Evolutionary conservation across 352 stramenopile genomes (phyloP), one percentile per base, ranked within the genome.

Genomic region (Pythium brassicae): DNA sequence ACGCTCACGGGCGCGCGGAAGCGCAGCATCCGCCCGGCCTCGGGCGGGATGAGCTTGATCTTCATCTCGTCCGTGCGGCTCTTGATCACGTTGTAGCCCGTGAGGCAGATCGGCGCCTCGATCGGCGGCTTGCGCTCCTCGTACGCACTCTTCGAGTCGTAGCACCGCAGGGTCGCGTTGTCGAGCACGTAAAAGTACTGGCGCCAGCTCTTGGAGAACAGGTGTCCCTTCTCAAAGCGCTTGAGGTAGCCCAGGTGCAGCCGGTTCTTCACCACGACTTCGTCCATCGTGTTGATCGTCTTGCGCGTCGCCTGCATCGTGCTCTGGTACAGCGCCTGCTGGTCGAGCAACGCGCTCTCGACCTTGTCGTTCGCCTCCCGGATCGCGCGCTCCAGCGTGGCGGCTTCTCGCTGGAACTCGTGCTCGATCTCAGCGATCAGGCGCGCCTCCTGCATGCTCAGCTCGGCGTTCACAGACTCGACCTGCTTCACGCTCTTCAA

Each of bases 141-240:
- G 45, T 71, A 86, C 29, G 62, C 70, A 51, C 77, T 86, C 66
- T 91, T 91, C 35, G 81, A 89, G 60, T 83, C 82, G 58, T 84
- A 91, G 53, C 78, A 89, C 37, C 68, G 85, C 6, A 91, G 71
- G 29, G 56, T 84, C 15, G 71, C 73, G 29, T 87, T 72, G 51
- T 89, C 83, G 26, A 91, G 50, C 6, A 87, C 78, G 52, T 84
- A 91, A 34, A 76, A 91, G 57, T 87, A 91, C 68, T 91, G 81
- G 20, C 78, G 78, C 81, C 81, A 91, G 46, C 76, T 78, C 54
- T 81, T 86, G 34, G 74, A 81, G 53, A 91, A 91, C 45, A 87
- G 48, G 52, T 77, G 76, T 6, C 76, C 78, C 50, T 87, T 90
- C 47, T 91, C 81, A 50, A 85, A 91, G 12, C 81, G 76, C 52